Percentiles rank a stretch among this genome's conserved stretches.
Conservation (phyloP, 2,329 filamentous ascomycete species). For the Ophiosphaerella narmari region DNA sequence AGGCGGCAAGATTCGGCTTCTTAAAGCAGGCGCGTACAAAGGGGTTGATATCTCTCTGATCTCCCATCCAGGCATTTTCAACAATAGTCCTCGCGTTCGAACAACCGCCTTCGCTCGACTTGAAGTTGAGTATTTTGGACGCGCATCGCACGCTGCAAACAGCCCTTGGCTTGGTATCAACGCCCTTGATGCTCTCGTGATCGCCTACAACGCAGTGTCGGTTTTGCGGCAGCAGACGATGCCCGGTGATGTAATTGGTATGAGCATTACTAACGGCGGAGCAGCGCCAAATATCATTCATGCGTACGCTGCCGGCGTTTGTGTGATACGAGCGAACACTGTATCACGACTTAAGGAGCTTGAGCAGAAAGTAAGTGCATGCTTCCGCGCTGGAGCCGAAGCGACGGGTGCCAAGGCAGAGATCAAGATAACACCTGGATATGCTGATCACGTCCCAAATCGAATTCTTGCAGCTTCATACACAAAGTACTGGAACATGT, state of each 20-base stretch:
- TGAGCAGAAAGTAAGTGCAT: constrained; percentile 41
- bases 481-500: constrained; percentile 30
- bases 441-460: constrained; percentile 63
- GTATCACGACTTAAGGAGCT: constrained; percentile 36
- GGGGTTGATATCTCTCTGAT: constrained; percentile 13
- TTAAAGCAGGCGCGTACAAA: constrained; percentile 48
- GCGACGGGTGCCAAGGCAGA: constrained; percentile 57
- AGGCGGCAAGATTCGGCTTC: constrained; percentile 54
- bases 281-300: constrained; percentile 47
- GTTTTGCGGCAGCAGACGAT: constrained; percentile 48
- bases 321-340: constrained; percentile 43
- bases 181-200: constrained; percentile 46
- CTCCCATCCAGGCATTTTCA: constrained; percentile 6
- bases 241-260: constrained; percentile 47
- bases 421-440: constrained; percentile 51
- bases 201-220: constrained; percentile 39
- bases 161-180: constrained; percentile 49
- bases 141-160: constrained; percentile 46
- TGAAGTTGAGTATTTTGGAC: constrained; percentile 30
- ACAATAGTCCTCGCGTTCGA: constrained; percentile 10
- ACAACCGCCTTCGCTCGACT: constrained; percentile 12
- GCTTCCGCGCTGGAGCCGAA: constrained; percentile 55
- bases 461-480: constrained; percentile 50
- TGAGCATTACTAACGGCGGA: constrained; percentile 36
- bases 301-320: constrained; percentile 44